These are phyloP conservation scores for Pseudocercospora fuligena DNA, from an alignment of 2,329 filamentous ascomycete genomes.

Conservation along the genomic window DNA sequence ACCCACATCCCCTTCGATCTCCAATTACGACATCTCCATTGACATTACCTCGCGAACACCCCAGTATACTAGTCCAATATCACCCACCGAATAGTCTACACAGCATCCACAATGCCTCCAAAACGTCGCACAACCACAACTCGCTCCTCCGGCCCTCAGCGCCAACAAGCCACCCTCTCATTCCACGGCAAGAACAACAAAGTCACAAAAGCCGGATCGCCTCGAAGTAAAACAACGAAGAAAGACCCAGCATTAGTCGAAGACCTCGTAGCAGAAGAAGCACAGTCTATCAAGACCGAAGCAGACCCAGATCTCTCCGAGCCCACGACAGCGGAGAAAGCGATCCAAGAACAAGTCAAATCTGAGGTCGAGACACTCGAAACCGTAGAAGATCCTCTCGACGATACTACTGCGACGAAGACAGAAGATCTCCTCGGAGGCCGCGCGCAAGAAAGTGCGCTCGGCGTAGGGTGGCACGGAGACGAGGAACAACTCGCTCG, in stretches of 20 bases:
- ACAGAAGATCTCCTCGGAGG: constrained; percentile 40
- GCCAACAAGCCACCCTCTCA: constrained; percentile 62
- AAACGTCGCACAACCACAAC: constrained; percentile 49
- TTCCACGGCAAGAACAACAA: constrained; percentile 57
- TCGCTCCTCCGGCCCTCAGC: constrained; percentile 49
- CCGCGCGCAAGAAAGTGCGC: constrained; percentile 34
- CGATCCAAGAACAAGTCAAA: constrained; percentile 45
- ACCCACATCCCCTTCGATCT: background rate
- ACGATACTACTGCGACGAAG: constrained; percentile 27
- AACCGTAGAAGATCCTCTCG: constrained; percentile 32
- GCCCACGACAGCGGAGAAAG: constrained; percentile 45
- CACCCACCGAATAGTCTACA: background rate
- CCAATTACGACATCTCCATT: background rate
- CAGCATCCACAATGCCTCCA: constrained; percentile 47
- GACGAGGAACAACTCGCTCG: constrained; percentile 62
- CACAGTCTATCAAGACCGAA: constrained; percentile 35
- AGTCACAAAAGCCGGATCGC: constrained; percentile 61
- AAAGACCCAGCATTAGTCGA: constrained; percentile 46
- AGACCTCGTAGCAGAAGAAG: constrained; percentile 28
- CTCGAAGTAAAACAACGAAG: constrained; percentile 42
- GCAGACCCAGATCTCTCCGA: constrained; percentile 37
- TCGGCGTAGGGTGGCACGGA: constrained; percentile 40
- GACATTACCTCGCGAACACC: background rate
- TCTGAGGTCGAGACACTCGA: constrained; percentile 35
- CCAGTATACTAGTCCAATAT: background rate